Evolutionary conservation across 2,329 filamentous ascomycete species (phyloP).

Genomic region (Verticillium klebahnii): DNA sequence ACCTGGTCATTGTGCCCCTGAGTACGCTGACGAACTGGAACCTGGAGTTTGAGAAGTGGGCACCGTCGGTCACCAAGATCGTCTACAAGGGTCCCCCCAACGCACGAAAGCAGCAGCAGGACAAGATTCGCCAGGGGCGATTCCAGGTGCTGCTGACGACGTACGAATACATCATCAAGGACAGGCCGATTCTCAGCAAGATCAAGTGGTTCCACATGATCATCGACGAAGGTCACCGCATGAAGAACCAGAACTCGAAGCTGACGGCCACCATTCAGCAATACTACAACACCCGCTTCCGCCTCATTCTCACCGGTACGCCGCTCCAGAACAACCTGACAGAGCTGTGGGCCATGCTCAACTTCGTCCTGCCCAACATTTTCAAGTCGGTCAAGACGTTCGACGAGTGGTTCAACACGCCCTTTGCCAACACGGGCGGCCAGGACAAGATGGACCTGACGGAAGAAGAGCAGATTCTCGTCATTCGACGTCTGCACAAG

Average conservation of each 20-base stretch:
- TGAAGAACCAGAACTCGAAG: constrained; percentile 98
- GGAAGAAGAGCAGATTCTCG: constrained; percentile 98
- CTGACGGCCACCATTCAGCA: constrained; percentile 89
- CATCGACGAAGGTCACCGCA: constrained; percentile 97
- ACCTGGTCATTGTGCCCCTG: constrained; percentile 92
- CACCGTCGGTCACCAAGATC: constrained; percentile 76
- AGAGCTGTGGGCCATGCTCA: constrained; percentile 95
- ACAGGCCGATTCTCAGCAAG: constrained; percentile 89
- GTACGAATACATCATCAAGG: constrained; percentile 99
- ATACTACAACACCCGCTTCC: constrained; percentile 93
- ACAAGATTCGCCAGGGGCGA: constrained; percentile 87
- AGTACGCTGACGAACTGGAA: constrained; percentile 99
- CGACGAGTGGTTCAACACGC: constrained; percentile 99
- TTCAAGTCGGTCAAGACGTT: constrained; percentile 99
- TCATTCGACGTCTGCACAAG: constrained; percentile 97
- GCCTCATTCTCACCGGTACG: constrained; percentile 94
- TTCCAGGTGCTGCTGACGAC: constrained; percentile 97
- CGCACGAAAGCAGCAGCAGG: constrained; percentile 81
- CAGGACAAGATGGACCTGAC: constrained; percentile 99
- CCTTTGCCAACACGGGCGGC: constrained; percentile 94
- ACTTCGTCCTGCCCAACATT: constrained; percentile 96
- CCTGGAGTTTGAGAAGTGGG: constrained; percentile 98
- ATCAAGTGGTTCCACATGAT: constrained; percentile 99
- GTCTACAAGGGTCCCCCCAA: constrained; percentile 97
- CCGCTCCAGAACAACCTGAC: constrained; percentile 95